Conservation (phyloP, 1,139 yeast species). For the Candida sp. region DNA sequence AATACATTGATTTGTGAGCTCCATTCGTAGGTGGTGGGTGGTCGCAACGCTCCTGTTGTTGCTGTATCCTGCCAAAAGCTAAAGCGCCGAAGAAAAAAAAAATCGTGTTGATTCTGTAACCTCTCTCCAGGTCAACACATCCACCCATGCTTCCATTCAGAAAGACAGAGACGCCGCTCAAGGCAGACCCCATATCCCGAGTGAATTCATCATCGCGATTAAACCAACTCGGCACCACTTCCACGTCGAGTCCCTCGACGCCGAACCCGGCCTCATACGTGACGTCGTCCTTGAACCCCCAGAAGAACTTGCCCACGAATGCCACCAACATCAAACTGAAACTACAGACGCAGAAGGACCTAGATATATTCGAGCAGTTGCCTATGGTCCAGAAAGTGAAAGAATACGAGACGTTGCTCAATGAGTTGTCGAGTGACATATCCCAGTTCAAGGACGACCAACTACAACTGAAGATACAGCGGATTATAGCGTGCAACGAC, state of each 20-base stretch:
- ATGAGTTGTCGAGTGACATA: slow-evolving; percentile 29
- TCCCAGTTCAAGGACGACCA: slow-evolving; percentile 39
- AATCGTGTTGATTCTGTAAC: not conserved
- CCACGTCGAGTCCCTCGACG: slow-evolving; percentile 25
- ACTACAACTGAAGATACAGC: slow-evolving; percentile 26
- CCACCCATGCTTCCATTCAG: slow-evolving; percentile 22
- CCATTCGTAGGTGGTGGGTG: no score
- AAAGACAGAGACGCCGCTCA: slow-evolving; percentile 19
- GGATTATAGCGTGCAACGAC: slow-evolving; percentile 33
- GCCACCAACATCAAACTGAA: slow-evolving; percentile 22
- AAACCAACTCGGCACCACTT: slow-evolving; percentile 21
- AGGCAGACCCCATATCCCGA: slow-evolving; percentile 38
- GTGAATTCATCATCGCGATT: slow-evolving; percentile 37
- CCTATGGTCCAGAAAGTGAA: slow-evolving; percentile 28
- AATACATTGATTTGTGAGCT: no score
- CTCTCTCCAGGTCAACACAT: not conserved
- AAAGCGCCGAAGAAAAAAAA: not conserved
- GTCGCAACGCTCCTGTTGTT: no score
- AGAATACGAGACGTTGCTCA: slow-evolving; percentile 19
- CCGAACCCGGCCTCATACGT: slow-evolving; percentile 30
- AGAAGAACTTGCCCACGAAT: slow-evolving; percentile 29
- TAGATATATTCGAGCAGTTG: slow-evolving; percentile 30
- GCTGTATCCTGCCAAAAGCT: no score
- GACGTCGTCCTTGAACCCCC: slow-evolving; percentile 45
- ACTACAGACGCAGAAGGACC: slow-evolving; percentile 22